Percentiles rank a stretch among this genome's conserved stretches.
Conservation (phyloP, 75 land plant species). For the Pseudotsuga menziesii region DNA sequence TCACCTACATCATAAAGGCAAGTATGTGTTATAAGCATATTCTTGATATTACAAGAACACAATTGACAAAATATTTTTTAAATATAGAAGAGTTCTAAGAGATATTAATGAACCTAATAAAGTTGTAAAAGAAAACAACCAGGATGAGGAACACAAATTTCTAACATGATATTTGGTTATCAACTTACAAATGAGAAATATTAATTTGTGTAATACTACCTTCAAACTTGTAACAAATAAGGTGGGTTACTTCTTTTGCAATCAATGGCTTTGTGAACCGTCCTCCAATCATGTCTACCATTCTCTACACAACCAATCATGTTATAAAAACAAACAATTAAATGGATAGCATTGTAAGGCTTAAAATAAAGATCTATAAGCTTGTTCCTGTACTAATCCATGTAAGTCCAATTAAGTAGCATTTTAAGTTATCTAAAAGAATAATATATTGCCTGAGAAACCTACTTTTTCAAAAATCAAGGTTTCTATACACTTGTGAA, state of each 20-base stretch:
- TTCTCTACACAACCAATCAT: conserved; percentile 37
- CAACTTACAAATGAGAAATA: neutral
- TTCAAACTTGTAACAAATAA: conserved; percentile 92
- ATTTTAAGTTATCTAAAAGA: too few species aligned
- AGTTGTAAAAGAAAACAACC: neutral
- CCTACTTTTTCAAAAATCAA: too few species aligned
- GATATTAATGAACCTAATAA: neutral
- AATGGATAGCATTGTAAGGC: neutral
- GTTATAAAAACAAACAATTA: neutral
- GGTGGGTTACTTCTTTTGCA: conserved; percentile 80
- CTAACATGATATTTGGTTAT: neutral
- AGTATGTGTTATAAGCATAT: neutral
- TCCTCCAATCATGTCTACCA: conserved; percentile 84
- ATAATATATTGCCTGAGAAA: too few species aligned
- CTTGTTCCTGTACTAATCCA: too few species aligned
- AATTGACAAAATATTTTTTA: neutral
- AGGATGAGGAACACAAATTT: neutral
- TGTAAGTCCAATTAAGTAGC: too few species aligned
- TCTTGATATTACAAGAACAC: neutral
- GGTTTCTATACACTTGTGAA: too few species aligned
- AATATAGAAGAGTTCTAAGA: neutral
- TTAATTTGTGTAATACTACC: conserved; percentile 29
- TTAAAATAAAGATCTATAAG: neutral
- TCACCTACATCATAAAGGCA: conserved; percentile 46
- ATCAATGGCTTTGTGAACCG: conserved; percentile 76